Evolutionary conservation across 1,284 basidiomycete species (phyloP), one percentile per base, ranked within the genome.

Genomic region (Rhodotorula sp.): DNA sequence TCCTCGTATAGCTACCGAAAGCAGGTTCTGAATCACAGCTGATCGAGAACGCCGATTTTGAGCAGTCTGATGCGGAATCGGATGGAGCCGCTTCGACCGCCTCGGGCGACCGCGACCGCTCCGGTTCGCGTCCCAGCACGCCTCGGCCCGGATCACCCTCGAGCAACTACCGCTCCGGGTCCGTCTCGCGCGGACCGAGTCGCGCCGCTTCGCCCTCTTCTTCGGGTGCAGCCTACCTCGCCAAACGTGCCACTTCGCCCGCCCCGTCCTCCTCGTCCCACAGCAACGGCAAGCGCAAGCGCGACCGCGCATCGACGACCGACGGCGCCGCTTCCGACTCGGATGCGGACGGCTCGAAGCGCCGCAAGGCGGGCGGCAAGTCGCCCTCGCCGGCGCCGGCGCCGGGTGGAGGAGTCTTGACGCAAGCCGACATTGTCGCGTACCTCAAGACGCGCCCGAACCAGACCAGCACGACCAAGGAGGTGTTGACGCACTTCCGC

Each of bases 401-500:
- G 3, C 47, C 54, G 16, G 34, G 72, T 23, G 58, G 47, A 31
- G 69, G 72, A 23, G 86, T 89, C 77, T 80, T 92, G 66, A 87
- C 87, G 70, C 85, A 87, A 71, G 81, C 79, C 57, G 85, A 90
- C 84, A 82, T 92, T 65, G 83, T 92, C 72, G 87, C 89, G 59
- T 91, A 89, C 88, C 79, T 92, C 76, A 86, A 84, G 79, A 86
- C 84, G 66, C 87, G 86, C 48, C 84, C 87, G 21, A 86, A 85
- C 70, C 86, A 88, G 64, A 87, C 86, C 8, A 52, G 57, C 43
- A 56, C 75, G 62, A 76, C 75, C 4, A 72, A 77, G 70, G 72
- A 89, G 89, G 77, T 91, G 89, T 78, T 92, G 73, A 86, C 87
- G 68, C 85, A 91, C 79, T 92, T 92, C 80, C 87, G 87, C 73